A percentile compares a stretch with the other conserved stretches of the same genome.
phyloP scores from a whole-genome alignment of 768 basidiomycete genomes.

The Terana coerulea region DNA sequence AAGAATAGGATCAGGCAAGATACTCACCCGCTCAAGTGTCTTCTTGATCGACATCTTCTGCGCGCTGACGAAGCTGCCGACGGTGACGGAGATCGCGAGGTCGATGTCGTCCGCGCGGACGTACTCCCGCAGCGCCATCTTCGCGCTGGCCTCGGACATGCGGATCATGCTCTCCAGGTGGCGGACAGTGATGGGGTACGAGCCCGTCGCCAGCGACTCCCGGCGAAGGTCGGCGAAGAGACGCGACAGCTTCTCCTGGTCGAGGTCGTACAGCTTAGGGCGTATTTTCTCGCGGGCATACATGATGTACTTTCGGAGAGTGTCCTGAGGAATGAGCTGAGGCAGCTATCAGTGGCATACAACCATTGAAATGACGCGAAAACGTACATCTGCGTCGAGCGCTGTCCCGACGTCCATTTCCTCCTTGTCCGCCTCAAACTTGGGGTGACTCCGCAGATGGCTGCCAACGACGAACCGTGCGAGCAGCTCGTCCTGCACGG shows the following conservation, averaged over 20 bases:
- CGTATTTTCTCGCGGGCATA: constrained; percentile 91
- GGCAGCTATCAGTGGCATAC: neutral
- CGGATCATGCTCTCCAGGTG: constrained; percentile 99
- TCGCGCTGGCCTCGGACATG: constrained; percentile 97
- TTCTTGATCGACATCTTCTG: constrained; percentile 99
- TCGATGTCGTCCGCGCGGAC: constrained; percentile 96
- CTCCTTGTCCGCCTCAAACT: constrained; percentile 81
- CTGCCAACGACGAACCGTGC: constrained; percentile 98
- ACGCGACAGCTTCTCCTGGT: constrained; percentile 92
- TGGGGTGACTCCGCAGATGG: constrained; percentile 91
- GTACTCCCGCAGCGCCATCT: constrained; percentile 96
- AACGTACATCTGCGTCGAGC: constrained; percentile 84
- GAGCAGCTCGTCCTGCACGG: constrained; percentile 92
- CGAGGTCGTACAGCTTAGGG: constrained; percentile 92
- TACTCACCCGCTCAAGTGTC: constrained; percentile 85
- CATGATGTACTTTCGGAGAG: constrained; percentile 98
- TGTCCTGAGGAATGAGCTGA: constrained; percentile 94
- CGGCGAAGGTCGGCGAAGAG: constrained; percentile 94
- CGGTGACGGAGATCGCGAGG: constrained; percentile 91
- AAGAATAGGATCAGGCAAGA: neutral
- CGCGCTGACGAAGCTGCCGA: constrained; percentile 91
- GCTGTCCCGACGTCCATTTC: constrained; percentile 92
- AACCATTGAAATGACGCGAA: neutral
- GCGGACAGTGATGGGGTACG: constrained; percentile 96
- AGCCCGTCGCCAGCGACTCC: constrained; percentile 96